Base-by-base conservation (phyloP, 768 basidiomycete genomes). In the Boletus barrowsii region DNA sequence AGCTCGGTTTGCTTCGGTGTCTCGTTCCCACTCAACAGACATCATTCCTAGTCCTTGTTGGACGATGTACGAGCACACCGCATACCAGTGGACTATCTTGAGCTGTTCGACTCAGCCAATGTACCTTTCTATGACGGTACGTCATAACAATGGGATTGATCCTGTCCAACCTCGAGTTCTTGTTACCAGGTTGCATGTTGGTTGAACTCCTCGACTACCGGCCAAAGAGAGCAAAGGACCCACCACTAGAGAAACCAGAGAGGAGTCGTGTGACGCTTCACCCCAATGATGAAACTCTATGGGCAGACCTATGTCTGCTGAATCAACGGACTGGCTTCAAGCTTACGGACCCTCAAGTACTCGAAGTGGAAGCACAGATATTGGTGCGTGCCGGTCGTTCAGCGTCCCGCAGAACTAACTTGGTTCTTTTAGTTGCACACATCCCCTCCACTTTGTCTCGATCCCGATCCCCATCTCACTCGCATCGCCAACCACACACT, bases 61-160 rank as follows among this genome's bases (percentile, higher is more conserved):
- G 91, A 93, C 63, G 91, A 93, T 65, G 84, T 93, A 50, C 82
- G 88, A 44, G 85, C 86, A 9, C 83, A 88, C 60, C 79, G 90
- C 44, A 92, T 93, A 76, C 91, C 91, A 13, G 83, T 87, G 30
- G 91, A 93, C 72, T 91, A 90, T 66, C 75, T 92, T 13, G 88
- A 91, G 56, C 71, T 91, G 29, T 91, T 93, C 61, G 87, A 93
- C 57, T 72, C 78, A 20, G 82, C 83, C 4, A 78, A 77, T 53
- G 79, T 90, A 4, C 88, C 88, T 20, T 93, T 90, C 70, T 93
- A 92, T 68, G 88, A 93, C 67, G 91, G 90, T 90, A 55, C 26
- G 77, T 73, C 47, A 42, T 22, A 10, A 37, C 40, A 26, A 20
- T 42, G 20, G n/a, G 29, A 42, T 45, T 24, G 32, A 32, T 56